Base-by-base conservation (phyloP, 1,284 basidiomycete species). In the Schizophyllum amplum region DNA sequence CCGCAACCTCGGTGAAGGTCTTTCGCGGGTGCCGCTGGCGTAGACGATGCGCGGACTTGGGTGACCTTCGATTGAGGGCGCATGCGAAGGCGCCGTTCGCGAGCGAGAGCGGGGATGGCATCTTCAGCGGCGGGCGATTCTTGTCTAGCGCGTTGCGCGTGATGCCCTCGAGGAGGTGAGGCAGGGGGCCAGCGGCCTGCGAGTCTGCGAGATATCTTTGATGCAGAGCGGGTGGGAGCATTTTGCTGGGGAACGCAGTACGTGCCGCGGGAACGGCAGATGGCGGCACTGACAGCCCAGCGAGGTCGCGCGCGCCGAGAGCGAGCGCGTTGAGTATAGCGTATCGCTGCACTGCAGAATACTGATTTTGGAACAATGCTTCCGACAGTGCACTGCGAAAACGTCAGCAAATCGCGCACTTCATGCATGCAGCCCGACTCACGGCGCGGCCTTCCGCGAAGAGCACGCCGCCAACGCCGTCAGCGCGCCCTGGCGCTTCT, bases 341-440 rank as follows among this genome's bases (percentile, higher is more conserved):
- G 59, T 83, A 87, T 11, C 94, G 85, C 66, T 98, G 94, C 22
- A 84, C 81, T 4, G 83, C 82, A 0, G 94, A 94, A 69, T 96
- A 98, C 63, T 95, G 91, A 53, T 90, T 88, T 59, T 87, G 86
- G 73, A 98, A 98, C 70, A 94, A 92, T 66, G 97, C 92, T 67
- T 98, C 92, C 51, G 90, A 85, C n/a, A 96, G 75, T 52, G 82
- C 80, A 3, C 93, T 95, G 66, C 1, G 54, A 24, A 25, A 54
- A 21, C n/a, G 15, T 48, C 24, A 60, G 52, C 47, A 61, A 42
- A 7, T 51, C 20, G 49, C 20, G 42, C 11, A 20, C 20, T 49
- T 25, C 33, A 33, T 27, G n/a, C 24, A 53, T 47, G 27, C n/a
- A 49, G 27, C 17, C 49, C 5, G 47, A 81, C 90, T 69, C 70